Evolutionary conservation across 2,329 filamentous ascomycete species (phyloP).

Genomic region (Neoscytalidium dimidiatum): DNA sequence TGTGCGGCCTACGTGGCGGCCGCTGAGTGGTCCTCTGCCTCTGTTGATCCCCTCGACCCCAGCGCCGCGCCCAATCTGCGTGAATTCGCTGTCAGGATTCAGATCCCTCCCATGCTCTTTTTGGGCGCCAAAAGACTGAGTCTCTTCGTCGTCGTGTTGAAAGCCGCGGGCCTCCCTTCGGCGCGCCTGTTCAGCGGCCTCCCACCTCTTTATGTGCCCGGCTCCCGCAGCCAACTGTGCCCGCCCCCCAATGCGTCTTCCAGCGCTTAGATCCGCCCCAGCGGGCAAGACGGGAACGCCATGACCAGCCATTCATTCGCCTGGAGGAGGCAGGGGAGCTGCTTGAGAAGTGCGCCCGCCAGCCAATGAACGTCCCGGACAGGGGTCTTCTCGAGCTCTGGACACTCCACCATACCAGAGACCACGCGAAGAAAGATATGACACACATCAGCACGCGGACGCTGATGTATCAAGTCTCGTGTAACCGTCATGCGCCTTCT

Average conservation of each 20-base stretch:
- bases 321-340: slow-evolving; percentile 12
- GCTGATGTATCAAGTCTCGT: slow-evolving; percentile 18
- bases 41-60: slow-evolving; percentile 35
- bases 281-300: not conserved
- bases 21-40: slow-evolving; percentile 43
- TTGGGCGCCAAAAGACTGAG: not conserved
- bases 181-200: slow-evolving; percentile 1
- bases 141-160: slow-evolving; percentile 7
- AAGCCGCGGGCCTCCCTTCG: not conserved
- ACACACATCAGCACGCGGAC: slow-evolving; percentile 14
- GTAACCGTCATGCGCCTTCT: slow-evolving; percentile 20
- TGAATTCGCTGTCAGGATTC: slow-evolving; percentile 24
- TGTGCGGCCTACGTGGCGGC: slow-evolving; percentile 40
- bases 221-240: slow-evolving; percentile 1
- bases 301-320: slow-evolving; percentile 2
- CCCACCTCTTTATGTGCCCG: slow-evolving; percentile 12
- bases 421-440: slow-evolving; percentile 12
- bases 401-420: not conserved
- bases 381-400: slow-evolving; percentile 3
- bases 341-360: slow-evolving; percentile 10
- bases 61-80: slow-evolving; percentile 26
- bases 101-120: slow-evolving; percentile 21
- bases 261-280: slow-evolving; percentile 13
- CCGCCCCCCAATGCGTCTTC: not conserved
- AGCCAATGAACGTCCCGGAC: slow-evolving; percentile 18